A percentile compares a stretch with the other conserved stretches of the same genome.
Conservation (phyloP, 495 filamentous ascomycete species). For the Pyrenula massariospora region DNA sequence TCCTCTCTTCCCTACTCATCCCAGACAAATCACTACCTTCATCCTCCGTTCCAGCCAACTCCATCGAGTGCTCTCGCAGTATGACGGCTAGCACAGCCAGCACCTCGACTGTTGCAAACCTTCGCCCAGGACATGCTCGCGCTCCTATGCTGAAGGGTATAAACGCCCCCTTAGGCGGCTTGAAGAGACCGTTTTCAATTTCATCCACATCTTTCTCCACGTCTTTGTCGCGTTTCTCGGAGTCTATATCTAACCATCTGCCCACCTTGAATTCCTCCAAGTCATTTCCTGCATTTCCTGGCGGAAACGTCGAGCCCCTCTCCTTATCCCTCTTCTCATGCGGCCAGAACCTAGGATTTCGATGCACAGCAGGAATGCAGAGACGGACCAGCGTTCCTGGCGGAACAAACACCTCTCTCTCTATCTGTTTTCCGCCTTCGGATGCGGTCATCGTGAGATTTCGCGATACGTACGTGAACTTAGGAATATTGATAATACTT, state of each 20-base stretch:
- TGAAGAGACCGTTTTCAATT: conserved; percentile 37
- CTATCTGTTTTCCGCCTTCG: conserved; percentile 1
- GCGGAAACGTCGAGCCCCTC: conserved; percentile 6
- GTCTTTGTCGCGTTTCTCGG: conserved; percentile 15
- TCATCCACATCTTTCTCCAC: conserved; percentile 18
- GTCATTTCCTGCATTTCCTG: conserved; percentile 21
- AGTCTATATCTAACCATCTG: conserved; percentile 41
- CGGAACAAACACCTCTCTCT: conserved; percentile 19
- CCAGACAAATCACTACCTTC: conserved; percentile 42
- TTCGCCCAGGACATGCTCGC: conserved; percentile 58
- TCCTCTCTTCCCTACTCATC: conserved; percentile 37
- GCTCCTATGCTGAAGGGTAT: conserved; percentile 65
- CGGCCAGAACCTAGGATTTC: conserved; percentile 49
- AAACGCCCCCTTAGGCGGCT: conserved; percentile 49
- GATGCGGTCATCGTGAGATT: conserved; percentile 9
- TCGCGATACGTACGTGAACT: conserved; percentile 15
- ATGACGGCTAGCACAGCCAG: conserved; percentile 53
- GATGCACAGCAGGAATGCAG: conserved; percentile 25
- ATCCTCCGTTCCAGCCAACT: conserved; percentile 53
- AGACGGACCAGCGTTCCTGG: conserved; percentile 19
- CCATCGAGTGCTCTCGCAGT: conserved; percentile 51
- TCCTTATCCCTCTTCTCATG: conserved; percentile 14
- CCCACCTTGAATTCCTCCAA: conserved; percentile 38
- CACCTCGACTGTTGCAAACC: conserved; percentile 67
- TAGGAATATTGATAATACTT: conserved; percentile 24